A percentile compares a stretch with the other conserved stretches of the same genome.
Evolutionary conservation across 768 basidiomycete species (phyloP).

Genomic region (Mrakia blollopis): DNA sequence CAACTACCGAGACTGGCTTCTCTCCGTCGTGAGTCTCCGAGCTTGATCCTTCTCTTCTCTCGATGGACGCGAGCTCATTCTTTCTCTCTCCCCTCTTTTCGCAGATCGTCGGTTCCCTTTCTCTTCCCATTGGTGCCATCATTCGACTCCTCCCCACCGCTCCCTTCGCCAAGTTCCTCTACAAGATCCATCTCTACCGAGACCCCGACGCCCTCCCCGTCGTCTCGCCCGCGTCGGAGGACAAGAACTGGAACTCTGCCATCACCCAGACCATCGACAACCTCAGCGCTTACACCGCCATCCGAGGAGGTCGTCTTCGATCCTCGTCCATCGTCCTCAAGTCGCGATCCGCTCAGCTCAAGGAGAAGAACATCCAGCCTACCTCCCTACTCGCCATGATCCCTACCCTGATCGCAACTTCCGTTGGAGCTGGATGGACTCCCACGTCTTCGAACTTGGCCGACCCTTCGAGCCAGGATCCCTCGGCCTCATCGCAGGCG

Average conservation of each 20-base stretch:
- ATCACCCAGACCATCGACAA: slow-evolving; percentile 81
- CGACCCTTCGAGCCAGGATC: slow-evolving; percentile 50
- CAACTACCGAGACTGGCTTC: slow-evolving; percentile 82
- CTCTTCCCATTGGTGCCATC: slow-evolving; percentile 79
- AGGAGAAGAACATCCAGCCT: slow-evolving; percentile 46
- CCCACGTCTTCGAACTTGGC: slow-evolving; percentile 53
- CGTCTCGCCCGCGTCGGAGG: slow-evolving; percentile 37
- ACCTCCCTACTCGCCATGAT: slow-evolving; percentile 70
- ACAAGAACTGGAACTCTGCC: slow-evolving; percentile 63
- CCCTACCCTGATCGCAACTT: slow-evolving; percentile 66
- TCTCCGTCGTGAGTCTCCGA: slow-evolving; percentile 54
- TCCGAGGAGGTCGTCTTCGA: slow-evolving; percentile 83
- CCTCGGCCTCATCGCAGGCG: neutral
- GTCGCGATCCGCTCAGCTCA: slow-evolving; percentile 58
- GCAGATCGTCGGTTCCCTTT: slow-evolving; percentile 68
- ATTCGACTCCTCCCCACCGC: slow-evolving; percentile 74
- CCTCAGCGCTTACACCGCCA: slow-evolving; percentile 68
- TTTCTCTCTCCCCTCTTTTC: no score
- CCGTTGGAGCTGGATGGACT: slow-evolving; percentile 63
- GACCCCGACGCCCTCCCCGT: slow-evolving; percentile 25
- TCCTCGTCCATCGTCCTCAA: slow-evolving; percentile 63
- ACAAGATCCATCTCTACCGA: slow-evolving; percentile 52
- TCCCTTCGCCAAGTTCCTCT: slow-evolving; percentile 61
- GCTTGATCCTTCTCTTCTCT: no score
- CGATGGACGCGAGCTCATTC: no score